Percentiles rank a stretch among this genome's conserved stretches.
phyloP scores from a whole-genome alignment of 108 stramenopile species.

The Discostella pseudostelligera region DNA sequence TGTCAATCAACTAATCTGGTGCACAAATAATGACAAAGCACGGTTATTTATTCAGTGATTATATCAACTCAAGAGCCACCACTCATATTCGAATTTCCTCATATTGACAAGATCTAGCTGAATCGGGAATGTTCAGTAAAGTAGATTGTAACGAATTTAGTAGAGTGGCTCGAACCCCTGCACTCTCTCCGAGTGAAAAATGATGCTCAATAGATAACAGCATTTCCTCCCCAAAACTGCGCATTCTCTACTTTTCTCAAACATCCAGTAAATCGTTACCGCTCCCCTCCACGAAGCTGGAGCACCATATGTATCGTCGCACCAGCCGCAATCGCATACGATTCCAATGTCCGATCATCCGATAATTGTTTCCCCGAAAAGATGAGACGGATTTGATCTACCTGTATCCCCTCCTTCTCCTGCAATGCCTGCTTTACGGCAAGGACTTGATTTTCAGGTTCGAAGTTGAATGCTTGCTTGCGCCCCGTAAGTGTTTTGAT shows the following conservation, averaged over 20 bases:
- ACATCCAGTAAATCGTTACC: not conserved
- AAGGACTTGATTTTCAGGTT: slow-evolving; percentile 92
- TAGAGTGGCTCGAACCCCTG: no score
- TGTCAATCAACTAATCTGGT: no score
- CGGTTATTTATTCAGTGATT: no score
- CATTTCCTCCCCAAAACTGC: not conserved
- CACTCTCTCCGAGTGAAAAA: no score
- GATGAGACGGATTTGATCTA: slow-evolving; percentile 98
- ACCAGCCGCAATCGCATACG: slow-evolving; percentile 95
- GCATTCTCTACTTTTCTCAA: not conserved
- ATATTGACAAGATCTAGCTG: no score
- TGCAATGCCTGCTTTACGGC: slow-evolving; percentile 96
- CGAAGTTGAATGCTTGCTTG: slow-evolving; percentile 97
- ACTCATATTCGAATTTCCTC: no score
- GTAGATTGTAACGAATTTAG: no score
- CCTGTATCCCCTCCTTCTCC: slow-evolving; percentile 98
- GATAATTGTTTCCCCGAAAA: slow-evolving; percentile 95
- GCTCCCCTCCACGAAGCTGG: slow-evolving; percentile 96
- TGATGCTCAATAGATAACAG: not conserved
- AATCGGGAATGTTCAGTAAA: no score
- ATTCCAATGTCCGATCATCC: slow-evolving; percentile 92
- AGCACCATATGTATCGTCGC: slow-evolving; percentile 99
- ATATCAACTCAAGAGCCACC: no score
- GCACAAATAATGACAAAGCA: no score
- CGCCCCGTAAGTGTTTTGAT: slow-evolving; percentile 96